Evolutionary conservation across 345 rosid species (phyloP), one percentile per base, ranked within the genome.

Genomic region (Pistacia integerrima): DNA sequence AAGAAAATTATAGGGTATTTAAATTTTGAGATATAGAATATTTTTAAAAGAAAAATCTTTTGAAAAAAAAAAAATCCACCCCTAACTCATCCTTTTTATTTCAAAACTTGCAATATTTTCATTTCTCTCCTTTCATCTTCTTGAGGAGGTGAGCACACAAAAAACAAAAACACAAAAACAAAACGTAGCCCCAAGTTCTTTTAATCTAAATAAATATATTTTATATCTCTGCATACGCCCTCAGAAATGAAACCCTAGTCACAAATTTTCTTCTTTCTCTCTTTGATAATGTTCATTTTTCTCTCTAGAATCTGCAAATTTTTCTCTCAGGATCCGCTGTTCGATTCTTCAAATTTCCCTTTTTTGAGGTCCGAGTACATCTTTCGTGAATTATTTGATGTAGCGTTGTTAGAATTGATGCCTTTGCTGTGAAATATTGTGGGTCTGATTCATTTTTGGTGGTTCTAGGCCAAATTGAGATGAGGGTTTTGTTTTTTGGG

Each of bases 261-360:
- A 2, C 75, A 56, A 8, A 2, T 10, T 0, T 5, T 48, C 8
- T 12, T 20, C 10, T 0, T 5, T 61, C 8, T 38, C 22, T 60
- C 41, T 59, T 30, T 16, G 41, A 72, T 3, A 20, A 46, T 44
- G 35, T 67, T 44, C 33, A 18, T 22, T 14, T 44, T 3, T 20
- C 44, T 73, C 18, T 62, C 76, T 48, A 62, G 80, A 72, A 71
- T 65, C 66, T 66, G 64, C 72, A 38, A 38, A 28, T 48, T 48
- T 35, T 0, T 16, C 57, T 49, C 48, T 49, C 35, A 4, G 49
- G 60, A 62, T 62, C 49, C 1, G 59, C 7, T 14, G 14, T 13
- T 33, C 2, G 76, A 33, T 13, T 4, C 16, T 51, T 73, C 51
- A 63, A 11, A 11, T 62, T 46, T 33, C 10, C 52, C 13, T 52